phyloP scores from a whole-genome alignment of 2,329 filamentous ascomycete genomes.

The Paecilomyces dactylethromorphus region DNA sequence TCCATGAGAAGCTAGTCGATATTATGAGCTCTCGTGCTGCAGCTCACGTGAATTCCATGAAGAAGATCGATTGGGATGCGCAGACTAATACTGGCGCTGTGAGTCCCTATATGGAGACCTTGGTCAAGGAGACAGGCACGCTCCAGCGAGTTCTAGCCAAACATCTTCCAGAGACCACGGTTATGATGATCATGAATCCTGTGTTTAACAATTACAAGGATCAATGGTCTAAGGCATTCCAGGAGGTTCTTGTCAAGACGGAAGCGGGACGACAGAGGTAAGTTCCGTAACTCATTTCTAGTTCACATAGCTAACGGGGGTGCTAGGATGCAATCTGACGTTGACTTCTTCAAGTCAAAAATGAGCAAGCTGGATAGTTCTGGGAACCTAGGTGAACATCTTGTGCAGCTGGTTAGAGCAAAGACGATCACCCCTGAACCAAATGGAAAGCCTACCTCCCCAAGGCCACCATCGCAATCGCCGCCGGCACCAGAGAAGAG shows the following conservation, averaged over 20 bases:
- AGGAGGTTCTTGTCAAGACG: slow-evolving; percentile 58
- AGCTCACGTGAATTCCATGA: slow-evolving; percentile 68
- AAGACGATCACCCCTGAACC: slow-evolving; percentile 24
- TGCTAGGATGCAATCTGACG: slow-evolving; percentile 66
- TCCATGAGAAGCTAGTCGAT: slow-evolving; percentile 87
- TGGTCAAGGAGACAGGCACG: slow-evolving; percentile 79
- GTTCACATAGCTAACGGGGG: slow-evolving; percentile 6
- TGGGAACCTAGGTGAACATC: slow-evolving; percentile 62
- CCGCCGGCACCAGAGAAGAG: not conserved
- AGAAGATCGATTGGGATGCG: slow-evolving; percentile 66
- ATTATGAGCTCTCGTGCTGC: slow-evolving; percentile 78
- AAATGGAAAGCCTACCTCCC: slow-evolving; percentile 1
- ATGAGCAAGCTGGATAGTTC: slow-evolving; percentile 75
- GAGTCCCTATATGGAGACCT: slow-evolving; percentile 75
- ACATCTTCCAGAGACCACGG: slow-evolving; percentile 69
- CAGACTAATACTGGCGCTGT: slow-evolving; percentile 39
- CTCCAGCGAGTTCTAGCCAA: slow-evolving; percentile 78
- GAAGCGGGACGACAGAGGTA: slow-evolving; percentile 66
- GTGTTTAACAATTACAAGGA: slow-evolving; percentile 78
- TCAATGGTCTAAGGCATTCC: slow-evolving; percentile 67
- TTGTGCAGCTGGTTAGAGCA: slow-evolving; percentile 47
- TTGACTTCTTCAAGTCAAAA: slow-evolving; percentile 63
- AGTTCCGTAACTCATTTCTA: slow-evolving; percentile 27
- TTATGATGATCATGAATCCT: slow-evolving; percentile 76
- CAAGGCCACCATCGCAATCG: not conserved